phyloP scores from a whole-genome alignment of 163 green algal species.

The Chlamydomonas reinhardtii region DNA sequence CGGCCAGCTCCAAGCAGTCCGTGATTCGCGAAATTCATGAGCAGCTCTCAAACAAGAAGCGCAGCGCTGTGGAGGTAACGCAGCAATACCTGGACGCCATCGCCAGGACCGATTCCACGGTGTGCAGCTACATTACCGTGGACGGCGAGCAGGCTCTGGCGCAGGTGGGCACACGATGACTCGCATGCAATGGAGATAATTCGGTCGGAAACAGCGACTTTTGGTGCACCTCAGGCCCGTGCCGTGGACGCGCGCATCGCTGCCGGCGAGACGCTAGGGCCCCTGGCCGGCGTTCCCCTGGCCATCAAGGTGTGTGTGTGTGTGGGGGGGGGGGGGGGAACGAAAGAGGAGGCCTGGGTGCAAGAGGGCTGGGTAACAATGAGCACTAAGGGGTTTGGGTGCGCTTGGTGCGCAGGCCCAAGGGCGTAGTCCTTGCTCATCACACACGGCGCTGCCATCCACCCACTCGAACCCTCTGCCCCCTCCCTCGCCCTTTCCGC shows the following conservation, averaged over 20 bases:
- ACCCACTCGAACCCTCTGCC: no score
- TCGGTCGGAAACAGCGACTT: no score
- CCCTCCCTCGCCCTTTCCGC: no score
- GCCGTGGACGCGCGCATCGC: constrained; percentile 75
- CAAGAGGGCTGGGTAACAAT: background rate
- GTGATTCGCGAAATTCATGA: constrained; percentile 70
- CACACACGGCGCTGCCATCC: no score
- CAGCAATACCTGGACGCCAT: constrained; percentile 76
- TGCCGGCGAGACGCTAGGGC: constrained; percentile 54
- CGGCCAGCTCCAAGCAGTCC: constrained; percentile 13
- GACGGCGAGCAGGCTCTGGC: constrained; percentile 69
- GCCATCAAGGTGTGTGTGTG: constrained; percentile 82
- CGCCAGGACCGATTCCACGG: constrained; percentile 54
- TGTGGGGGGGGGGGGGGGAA: no score
- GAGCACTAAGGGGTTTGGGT: no score
- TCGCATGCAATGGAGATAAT: no score
- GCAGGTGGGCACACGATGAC: constrained; percentile 58
- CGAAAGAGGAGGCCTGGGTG: background rate
- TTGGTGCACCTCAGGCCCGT: constrained; percentile 61
- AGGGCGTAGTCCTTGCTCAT: no score
- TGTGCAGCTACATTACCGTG: constrained; percentile 83
- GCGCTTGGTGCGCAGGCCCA: no score
- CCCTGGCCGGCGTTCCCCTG: constrained; percentile 87
- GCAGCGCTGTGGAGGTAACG: constrained; percentile 75
- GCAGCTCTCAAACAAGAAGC: constrained; percentile 61